Percentiles rank a stretch among this genome's conserved stretches.
phyloP scores from a whole-genome alignment of 129 eudicot species.

The Apium graveolens region DNA sequence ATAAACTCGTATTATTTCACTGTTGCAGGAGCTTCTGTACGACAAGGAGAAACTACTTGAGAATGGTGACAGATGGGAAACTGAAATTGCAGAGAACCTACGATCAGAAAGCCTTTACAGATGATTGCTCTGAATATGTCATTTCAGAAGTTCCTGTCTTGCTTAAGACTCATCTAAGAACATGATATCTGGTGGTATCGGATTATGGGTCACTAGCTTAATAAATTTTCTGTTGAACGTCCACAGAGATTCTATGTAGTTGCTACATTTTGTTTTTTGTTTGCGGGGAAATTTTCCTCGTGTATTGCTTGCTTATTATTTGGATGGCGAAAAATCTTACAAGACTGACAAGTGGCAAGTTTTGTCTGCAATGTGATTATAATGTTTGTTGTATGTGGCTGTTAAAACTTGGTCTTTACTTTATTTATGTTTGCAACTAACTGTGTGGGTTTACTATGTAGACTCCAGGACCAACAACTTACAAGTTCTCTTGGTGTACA shows the following conservation, averaged over 20 bases:
- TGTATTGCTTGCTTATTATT: neutral
- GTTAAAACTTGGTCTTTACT: no score
- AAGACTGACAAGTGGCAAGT: neutral
- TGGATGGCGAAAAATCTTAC: neutral
- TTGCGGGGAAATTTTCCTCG: neutral
- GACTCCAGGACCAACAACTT: no score
- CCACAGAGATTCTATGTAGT: neutral
- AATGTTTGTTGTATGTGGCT: neutral
- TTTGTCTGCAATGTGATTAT: neutral
- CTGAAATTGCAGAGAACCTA: slow-evolving; percentile 97
- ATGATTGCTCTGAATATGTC: slow-evolving; percentile 20
- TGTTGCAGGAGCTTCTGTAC: slow-evolving; percentile 73
- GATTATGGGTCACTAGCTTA: slow-evolving; percentile 7
- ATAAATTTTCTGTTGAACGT: slow-evolving; percentile 9
- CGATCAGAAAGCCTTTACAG: slow-evolving; percentile 94
- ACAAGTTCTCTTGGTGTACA: no score
- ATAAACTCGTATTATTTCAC: neutral
- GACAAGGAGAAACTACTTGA: slow-evolving; percentile 99
- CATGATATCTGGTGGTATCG: neutral
- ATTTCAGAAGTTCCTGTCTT: neutral
- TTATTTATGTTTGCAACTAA: no score
- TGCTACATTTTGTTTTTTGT: neutral
- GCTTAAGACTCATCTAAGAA: neutral
- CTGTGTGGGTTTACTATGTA: no score
- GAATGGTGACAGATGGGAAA: slow-evolving; percentile 99